Percentiles rank a stretch among this genome's conserved stretches.
Conservation (phyloP, 2,329 filamentous ascomycete genomes). For the Fusarium sp. region DNA sequence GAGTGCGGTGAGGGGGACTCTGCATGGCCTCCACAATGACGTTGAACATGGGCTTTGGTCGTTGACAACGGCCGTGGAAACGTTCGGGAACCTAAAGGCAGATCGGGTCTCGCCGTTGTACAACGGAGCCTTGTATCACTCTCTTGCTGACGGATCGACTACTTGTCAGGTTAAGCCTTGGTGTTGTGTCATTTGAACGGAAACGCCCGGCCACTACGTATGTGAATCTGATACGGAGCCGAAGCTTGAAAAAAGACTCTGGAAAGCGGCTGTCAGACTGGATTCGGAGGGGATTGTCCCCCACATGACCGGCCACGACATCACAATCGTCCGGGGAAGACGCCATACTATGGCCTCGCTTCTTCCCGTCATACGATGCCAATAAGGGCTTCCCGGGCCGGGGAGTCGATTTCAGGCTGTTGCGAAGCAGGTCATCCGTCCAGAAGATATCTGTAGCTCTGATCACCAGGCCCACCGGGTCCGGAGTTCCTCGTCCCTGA, state of each 20-base stretch:
- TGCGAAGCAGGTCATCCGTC: neutral
- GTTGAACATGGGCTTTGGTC: slow-evolving; percentile 25
- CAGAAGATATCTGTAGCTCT: neutral
- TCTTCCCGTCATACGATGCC: slow-evolving; percentile 44
- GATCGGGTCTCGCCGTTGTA: slow-evolving; percentile 3
- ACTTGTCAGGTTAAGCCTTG: slow-evolving; percentile 8
- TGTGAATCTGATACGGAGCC: slow-evolving; percentile 14
- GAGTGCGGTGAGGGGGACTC: slow-evolving; percentile 12
- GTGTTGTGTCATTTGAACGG: neutral
- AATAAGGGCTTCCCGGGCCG: slow-evolving; percentile 30
- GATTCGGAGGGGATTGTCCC: slow-evolving; percentile 29
- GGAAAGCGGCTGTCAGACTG: slow-evolving; percentile 31
- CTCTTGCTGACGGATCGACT: slow-evolving; percentile 14
- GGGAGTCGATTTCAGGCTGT: slow-evolving; percentile 9
- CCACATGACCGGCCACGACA: slow-evolving; percentile 42
- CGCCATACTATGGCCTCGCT: slow-evolving; percentile 23
- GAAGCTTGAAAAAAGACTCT: slow-evolving; percentile 22
- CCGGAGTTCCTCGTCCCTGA: slow-evolving; percentile 7
- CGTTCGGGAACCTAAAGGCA: neutral
- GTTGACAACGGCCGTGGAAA: slow-evolving; percentile 5
- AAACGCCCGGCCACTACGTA: slow-evolving; percentile 16
- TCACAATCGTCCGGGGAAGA: slow-evolving; percentile 32
- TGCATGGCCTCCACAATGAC: slow-evolving; percentile 43
- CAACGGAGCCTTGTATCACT: slow-evolving; percentile 3
- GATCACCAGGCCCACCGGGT: slow-evolving; percentile 29